These are phyloP conservation scores for Vicia villosa DNA, from an alignment of 306 rosid species.

Conservation along the genomic window DNA sequence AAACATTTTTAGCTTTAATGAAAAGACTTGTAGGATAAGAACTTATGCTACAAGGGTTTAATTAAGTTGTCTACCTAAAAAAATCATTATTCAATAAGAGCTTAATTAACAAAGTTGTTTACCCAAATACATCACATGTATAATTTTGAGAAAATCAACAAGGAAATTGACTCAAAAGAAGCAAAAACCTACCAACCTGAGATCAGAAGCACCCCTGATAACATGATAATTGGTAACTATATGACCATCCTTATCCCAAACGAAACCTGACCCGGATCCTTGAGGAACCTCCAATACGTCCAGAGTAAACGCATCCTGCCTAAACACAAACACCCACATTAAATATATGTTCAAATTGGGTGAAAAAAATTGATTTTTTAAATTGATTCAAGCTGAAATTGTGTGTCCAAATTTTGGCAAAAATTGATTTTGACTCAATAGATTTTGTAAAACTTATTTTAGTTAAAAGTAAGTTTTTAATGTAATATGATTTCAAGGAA, in stretches of 20 bases:
- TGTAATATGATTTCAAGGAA: background rate
- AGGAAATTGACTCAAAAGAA: constrained; percentile 14
- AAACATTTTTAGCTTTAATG: background rate
- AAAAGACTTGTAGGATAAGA: background rate
- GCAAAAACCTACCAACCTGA: constrained; percentile 56
- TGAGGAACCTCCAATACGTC: constrained; percentile 96
- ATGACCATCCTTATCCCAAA: constrained; percentile 87
- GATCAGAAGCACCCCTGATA: constrained; percentile 99
- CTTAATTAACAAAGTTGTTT: background rate
- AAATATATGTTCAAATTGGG: background rate
- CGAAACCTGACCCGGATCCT: constrained; percentile 97
- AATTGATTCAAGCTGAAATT: background rate
- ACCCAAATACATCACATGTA: background rate
- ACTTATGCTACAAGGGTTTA: background rate
- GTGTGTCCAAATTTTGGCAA: background rate
- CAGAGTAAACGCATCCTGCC: constrained; percentile 97
- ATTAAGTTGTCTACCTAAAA: background rate
- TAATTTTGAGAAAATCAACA: constrained; percentile 20
- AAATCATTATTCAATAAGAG: background rate
- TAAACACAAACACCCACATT: constrained; percentile 44
- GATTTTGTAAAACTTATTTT: background rate
- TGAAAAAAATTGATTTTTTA: background rate
- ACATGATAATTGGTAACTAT: constrained; percentile 96
- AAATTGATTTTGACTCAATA: too few relatives aligned
- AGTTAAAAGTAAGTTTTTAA: too few relatives aligned